Evolutionary conservation across 768 basidiomycete genomes (phyloP), one percentile per base, ranked within the genome.

Genomic region (Dioszegia hungarica): DNA sequence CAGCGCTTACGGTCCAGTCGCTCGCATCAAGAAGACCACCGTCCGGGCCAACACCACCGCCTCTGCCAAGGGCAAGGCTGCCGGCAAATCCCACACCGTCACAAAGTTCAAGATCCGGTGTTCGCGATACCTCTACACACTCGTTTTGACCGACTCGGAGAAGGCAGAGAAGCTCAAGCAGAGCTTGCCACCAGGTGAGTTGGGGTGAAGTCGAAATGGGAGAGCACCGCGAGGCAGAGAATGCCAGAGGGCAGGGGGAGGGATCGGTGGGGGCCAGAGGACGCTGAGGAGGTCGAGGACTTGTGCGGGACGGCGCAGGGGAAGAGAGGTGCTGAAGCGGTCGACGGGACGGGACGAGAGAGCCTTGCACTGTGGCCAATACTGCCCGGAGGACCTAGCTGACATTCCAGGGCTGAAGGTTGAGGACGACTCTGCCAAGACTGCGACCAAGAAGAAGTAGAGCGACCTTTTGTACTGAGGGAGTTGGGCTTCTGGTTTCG

Each of bases 61-160:
- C 43, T 44, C 72, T 47, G 28, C 46, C 39, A 75, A 75, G 58
- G 59, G 62, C 54, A 67, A 67, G 54, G 63, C 66, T 40, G 56
- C 66, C 43, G 38, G 62, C 39, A 61, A 65, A 37, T 40, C 67
- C 46, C 65, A 57, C 58, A 59, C 68, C 55, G 70, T 77, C 59
- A 94, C 89, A 75, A 99, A 98, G 81, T 97, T 98, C 86, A 99
- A 99, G 84, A 85, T 99, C 76, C 84, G 95, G 77, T 97, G 93
- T 82, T 87, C 89, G 59, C 84, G 89, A 77, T 78, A 77, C 74
- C 68, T 77, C 49, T 99, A 99, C 86, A 98, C 95, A n/a, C 84
- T 98, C 63, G 84, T 86, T 60, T 78, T 98, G 76, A 88, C 91
- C 77, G 95, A 99, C 81, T 85, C 89, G 73, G 92, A 95, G 78